A percentile compares a stretch with the other conserved stretches of the same genome.
Conservation (phyloP, 306 rosid genomes). For the Crotalaria pallida region DNA sequence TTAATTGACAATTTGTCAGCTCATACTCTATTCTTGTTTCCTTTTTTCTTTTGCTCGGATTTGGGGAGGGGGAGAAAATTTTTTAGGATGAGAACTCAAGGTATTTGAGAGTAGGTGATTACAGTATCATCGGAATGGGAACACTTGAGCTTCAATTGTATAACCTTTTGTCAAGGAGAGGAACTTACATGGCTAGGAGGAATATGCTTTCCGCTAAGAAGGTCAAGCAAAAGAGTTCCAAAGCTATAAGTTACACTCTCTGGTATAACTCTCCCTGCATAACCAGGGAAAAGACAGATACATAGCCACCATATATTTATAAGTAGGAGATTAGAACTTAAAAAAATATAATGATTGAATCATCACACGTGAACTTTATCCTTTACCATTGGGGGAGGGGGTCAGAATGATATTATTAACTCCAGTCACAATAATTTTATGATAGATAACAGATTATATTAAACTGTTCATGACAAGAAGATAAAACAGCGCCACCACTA, state of each 20-base stretch:
- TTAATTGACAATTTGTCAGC: neutral
- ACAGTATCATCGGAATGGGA: neutral
- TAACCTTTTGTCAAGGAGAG: slow-evolving; percentile 7
- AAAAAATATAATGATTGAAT: neutral
- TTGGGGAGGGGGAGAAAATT: neutral
- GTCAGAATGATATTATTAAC: neutral
- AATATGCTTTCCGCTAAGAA: slow-evolving; percentile 94
- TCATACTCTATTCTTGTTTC: neutral
- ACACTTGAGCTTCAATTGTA: neutral
- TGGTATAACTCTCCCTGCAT: slow-evolving; percentile 81
- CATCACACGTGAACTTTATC: neutral
- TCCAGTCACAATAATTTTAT: neutral
- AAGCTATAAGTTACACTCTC: slow-evolving; percentile 93
- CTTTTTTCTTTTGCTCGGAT: neutral
- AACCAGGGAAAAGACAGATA: slow-evolving; percentile 17
- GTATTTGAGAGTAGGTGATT: neutral
- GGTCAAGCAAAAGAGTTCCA: slow-evolving; percentile 95
- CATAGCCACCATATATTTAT: neutral
- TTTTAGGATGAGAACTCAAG: neutral
- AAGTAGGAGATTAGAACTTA: neutral
- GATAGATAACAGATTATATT: neutral
- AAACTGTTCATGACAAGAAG: neutral
- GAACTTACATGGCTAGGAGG: slow-evolving; percentile 97
- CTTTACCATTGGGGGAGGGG: neutral
- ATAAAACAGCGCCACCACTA: neutral